Conservation (phyloP, 768 basidiomycete genomes). For the Lactifluus pinguis region DNA sequence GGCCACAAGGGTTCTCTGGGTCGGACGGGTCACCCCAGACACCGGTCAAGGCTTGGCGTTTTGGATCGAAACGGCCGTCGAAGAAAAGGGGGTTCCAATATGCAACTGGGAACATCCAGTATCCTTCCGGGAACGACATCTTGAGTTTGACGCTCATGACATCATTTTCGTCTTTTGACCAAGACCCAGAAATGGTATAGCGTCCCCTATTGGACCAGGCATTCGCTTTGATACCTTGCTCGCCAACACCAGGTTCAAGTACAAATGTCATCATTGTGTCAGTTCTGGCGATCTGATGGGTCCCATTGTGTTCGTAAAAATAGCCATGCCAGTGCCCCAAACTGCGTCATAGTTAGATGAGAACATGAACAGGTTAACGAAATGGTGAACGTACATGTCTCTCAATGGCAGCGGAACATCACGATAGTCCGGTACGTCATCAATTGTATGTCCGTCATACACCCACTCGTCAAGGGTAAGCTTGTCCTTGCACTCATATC, state of each 20-base stretch:
- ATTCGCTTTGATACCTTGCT: constrained; percentile 4
- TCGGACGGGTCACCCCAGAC: neutral
- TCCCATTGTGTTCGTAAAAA: neutral
- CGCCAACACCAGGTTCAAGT: constrained; percentile 3
- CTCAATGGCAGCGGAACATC: constrained; percentile 4
- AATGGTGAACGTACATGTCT: neutral
- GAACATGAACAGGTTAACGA: too few species aligned
- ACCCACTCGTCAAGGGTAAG: constrained; percentile 2
- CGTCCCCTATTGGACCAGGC: constrained; percentile 12
- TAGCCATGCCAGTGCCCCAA: constrained; percentile 15
- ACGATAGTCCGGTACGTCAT: neutral
- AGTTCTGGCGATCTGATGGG: neutral
- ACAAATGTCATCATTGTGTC: constrained; percentile 11
- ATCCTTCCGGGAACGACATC: constrained; percentile 3
- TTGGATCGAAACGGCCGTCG: neutral
- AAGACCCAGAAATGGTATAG: constrained; percentile 16
- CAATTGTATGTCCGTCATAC: constrained; percentile 11
- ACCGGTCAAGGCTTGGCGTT: constrained; percentile 7
- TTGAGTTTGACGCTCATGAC: constrained; percentile 13
- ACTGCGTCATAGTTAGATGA: neutral
- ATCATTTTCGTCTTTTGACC: constrained; percentile 13
- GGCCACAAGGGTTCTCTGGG: neutral
- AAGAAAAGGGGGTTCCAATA: constrained; percentile 3
- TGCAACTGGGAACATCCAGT: neutral
- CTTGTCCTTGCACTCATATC: neutral